Base-by-base conservation (phyloP, 768 basidiomycete genomes). In the Hypholoma fasciculare region DNA sequence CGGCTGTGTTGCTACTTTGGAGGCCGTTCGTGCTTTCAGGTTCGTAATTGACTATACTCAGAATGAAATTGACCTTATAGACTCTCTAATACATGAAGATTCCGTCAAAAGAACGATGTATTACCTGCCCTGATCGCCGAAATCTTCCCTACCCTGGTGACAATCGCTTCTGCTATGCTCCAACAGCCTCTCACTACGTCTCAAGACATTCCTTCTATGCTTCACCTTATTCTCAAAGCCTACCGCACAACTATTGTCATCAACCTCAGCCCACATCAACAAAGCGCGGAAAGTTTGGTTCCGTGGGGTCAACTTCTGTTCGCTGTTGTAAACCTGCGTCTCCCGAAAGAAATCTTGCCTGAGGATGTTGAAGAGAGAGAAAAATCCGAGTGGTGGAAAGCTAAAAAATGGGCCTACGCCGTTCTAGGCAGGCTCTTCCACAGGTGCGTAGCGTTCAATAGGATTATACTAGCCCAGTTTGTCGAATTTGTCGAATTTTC, bases 371-470 rank as follows among this genome's bases (percentile, higher is more conserved):
- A 93, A 5, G 89, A 89, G 14, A 78, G 90, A 37, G 92, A 94
- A 74, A 79, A 78, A 48, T 83, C 79, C 47, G 89, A 92, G 65
- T 96, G 94, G 94, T 93, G 92, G 90, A 89, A 88, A 68, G 82
- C 89, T 8, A 96, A 96, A 76, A 96, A 96, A 69, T 96, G 94
- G 94, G 91, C 94, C 0, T 94, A 88, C 67, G 84, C 81, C n/a
- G 85, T 85, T 38, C 76, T 96, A 7, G 89, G 90, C 37, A 78
- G 87, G 20, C 75, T 94, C 14, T 94, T 94, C 80, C 88, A 89
- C 65, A 81, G 89, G 82, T 87, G 68, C 52, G 50, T 13, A 42
- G 23, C 20, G 13, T 49, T 48, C 37, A 2, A 0, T 37, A 50
- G 2, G 43, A 20, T 54, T 9, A 7, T 17, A 27, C 57, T 37